phyloP scores from a whole-genome alignment of 805 yeast species.

The Candida ipomoeae region DNA sequence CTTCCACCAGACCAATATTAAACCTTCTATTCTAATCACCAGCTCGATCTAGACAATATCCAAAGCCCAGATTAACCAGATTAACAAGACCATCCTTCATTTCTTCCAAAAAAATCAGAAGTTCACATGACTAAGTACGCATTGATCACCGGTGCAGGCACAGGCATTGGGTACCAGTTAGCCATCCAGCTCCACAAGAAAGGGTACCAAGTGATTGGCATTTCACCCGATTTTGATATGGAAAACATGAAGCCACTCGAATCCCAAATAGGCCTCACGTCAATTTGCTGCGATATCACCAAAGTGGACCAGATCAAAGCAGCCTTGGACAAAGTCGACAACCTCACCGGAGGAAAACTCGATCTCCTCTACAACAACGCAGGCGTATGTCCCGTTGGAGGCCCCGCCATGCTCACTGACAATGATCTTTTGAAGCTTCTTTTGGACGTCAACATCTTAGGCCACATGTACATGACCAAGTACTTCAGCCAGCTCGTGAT shows the following conservation, averaged over 20 bases:
- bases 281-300: constrained; percentile 35
- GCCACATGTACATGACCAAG: constrained; percentile 34
- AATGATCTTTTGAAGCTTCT: constrained; percentile 19
- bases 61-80: too few relatives aligned
- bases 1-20: too few relatives aligned
- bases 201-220: constrained; percentile 38
- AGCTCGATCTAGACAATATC: too few relatives aligned
- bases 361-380: constrained; percentile 42
- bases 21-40: too few relatives aligned
- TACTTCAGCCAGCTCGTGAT: constrained; percentile 29
- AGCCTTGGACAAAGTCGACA: constrained; percentile 17
- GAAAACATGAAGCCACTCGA: constrained; percentile 25
- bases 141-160: constrained; percentile 17
- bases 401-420: constrained; percentile 32
- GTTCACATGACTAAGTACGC: constrained; percentile 13
- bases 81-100: too few relatives aligned
- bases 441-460: constrained; percentile 37
- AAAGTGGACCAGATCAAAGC: constrained; percentile 13
- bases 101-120: too few relatives aligned
- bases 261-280: constrained; percentile 23
- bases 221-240: constrained; percentile 25
- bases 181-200: constrained; percentile 17
- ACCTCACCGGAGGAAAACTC: constrained; percentile 28
- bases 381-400: constrained; percentile 27
- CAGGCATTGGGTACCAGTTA: constrained; percentile 17